phyloP scores from a whole-genome alignment of 805 yeast genomes.

The Wickerhamiella azyma region DNA sequence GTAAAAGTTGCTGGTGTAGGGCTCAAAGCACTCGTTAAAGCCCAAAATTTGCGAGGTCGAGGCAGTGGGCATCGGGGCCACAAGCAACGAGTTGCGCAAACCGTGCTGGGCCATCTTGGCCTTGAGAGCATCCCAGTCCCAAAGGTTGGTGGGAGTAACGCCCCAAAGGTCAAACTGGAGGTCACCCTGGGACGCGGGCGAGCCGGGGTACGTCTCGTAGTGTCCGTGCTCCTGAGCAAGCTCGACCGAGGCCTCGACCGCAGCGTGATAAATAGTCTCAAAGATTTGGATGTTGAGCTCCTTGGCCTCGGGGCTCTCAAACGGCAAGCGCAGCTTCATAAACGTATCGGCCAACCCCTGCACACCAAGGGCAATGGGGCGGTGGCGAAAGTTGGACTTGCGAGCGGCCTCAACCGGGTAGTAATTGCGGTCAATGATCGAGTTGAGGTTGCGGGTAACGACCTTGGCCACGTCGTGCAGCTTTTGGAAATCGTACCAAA shows the following conservation, averaged over 20 bases:
- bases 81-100: conserved; percentile 59
- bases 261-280: conserved; percentile 92
- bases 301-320: conserved; percentile 71
- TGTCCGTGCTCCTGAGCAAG: conserved; percentile 56
- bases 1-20: conserved; percentile 85
- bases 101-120: conserved; percentile 48
- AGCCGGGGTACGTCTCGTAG: conserved; percentile 63
- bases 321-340: conserved; percentile 66
- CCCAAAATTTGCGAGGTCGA: conserved; percentile 94
- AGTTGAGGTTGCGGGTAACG: conserved; percentile 63
- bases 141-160: conserved; percentile 59
- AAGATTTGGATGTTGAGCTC: conserved; percentile 69
- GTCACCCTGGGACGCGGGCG: conserved; percentile 79
- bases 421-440: conserved; percentile 67
- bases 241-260: conserved; percentile 77
- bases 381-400: conserved; percentile 60
- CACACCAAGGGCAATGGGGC: conserved; percentile 97
- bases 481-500: conserved; percentile 54
- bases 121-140: conserved; percentile 76
- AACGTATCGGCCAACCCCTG: conserved; percentile 92
- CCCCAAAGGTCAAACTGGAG: conserved; percentile 85
- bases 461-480: conserved; percentile 70
- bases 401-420: conserved; percentile 76
- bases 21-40: conserved; percentile 91
- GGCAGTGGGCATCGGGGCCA: conserved; percentile 96